Conservation (phyloP, 495 filamentous ascomycete genomes). For the Penicillium robsamsonii region DNA sequence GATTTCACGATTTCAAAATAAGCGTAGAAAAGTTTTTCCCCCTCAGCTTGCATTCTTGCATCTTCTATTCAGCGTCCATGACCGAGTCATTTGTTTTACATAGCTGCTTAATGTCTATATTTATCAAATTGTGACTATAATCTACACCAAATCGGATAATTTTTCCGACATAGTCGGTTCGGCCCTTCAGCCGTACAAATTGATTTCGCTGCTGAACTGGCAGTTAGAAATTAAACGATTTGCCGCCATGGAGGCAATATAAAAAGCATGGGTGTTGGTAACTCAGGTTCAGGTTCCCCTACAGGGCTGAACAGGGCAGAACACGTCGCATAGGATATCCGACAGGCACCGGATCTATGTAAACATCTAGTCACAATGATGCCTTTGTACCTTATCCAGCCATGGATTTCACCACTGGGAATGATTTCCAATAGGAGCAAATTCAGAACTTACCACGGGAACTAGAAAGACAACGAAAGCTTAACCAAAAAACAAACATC, state of each 20-base stretch:
- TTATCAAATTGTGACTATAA: neutral
- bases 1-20: constrained; percentile 17
- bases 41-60: neutral
- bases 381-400: neutral
- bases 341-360: constrained; percentile 17
- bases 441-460: constrained; percentile 12
- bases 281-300: neutral
- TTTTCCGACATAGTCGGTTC: neutral
- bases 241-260: neutral
- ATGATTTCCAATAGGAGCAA: constrained; percentile 24
- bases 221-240: neutral
- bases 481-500: constrained; percentile 3
- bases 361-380: constrained; percentile 27
- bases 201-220: neutral
- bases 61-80: neutral
- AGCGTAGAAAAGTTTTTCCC: constrained; percentile 4
- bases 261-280: neutral
- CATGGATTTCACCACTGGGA: constrained; percentile 12
- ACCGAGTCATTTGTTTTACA: constrained; percentile 1
- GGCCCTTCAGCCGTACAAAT: neutral
- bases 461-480: constrained; percentile 1
- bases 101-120: constrained; percentile 10
- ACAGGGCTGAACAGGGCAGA: neutral
- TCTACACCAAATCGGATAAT: neutral
- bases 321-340: constrained; percentile 23